Conservation (phyloP, 148 eudicot species). For the Heliamphora exappendiculata region DNA sequence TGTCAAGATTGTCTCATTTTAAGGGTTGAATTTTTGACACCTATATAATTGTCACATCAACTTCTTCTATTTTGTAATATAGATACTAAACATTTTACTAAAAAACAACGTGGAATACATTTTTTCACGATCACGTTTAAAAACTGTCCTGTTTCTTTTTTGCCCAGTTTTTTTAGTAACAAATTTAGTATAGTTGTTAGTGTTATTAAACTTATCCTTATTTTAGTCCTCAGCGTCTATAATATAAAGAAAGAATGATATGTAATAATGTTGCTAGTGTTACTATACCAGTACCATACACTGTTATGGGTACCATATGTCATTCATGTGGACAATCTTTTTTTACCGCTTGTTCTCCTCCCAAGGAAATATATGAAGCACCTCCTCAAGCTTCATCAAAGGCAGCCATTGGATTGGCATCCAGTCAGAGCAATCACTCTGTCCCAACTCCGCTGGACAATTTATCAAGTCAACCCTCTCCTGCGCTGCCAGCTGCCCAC, state of each 20-base stretch:
- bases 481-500: conserved; percentile 1
- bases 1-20: no score
- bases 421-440: neutral
- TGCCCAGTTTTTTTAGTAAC: no score
- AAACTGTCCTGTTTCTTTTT: no score
- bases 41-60: no score
- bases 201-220: no score
- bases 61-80: no score
- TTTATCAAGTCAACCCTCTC: neutral
- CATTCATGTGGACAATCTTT: neutral
- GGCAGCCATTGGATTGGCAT: neutral
- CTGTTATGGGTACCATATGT: neutral
- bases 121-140: no score
- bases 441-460: neutral
- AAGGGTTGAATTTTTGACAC: no score
- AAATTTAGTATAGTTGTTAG: no score
- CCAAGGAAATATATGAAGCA: conserved; percentile 8
- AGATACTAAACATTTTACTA: no score
- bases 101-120: no score
- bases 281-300: no score
- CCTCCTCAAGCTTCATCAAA: neutral
- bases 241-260: neutral
- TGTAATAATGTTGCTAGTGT: neutral
- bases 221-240: neutral
- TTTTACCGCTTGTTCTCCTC: neutral